Percentiles rank a stretch among this genome's conserved stretches.
phyloP scores from a whole-genome alignment of 805 yeast genomes.

The Candida nemodendra region DNA sequence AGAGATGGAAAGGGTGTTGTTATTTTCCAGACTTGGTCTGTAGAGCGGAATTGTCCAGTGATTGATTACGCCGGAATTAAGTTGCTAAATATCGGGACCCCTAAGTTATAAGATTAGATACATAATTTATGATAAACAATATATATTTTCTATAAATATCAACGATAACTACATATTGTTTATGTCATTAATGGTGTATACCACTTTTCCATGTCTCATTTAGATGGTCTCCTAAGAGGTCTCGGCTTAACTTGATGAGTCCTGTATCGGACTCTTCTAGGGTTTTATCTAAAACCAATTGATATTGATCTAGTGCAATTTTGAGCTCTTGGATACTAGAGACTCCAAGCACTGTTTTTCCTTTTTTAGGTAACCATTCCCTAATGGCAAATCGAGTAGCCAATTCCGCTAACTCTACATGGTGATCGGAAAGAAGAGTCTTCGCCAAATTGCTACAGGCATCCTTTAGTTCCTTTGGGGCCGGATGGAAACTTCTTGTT shows the following conservation, averaged over 20 bases:
- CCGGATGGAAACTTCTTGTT: conserved; percentile 82
- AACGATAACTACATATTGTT: too few relatives aligned
- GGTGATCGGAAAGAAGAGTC: conserved; percentile 34
- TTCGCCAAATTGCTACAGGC: conserved; percentile 48
- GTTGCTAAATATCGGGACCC: conserved; percentile 30
- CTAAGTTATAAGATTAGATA: conserved; percentile 31
- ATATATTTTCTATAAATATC: too few relatives aligned
- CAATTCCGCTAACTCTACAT: conserved; percentile 73
- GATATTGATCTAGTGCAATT: conserved; percentile 58
- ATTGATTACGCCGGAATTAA: conserved; percentile 87
- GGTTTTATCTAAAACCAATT: conserved; percentile 40
- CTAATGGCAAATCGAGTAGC: conserved; percentile 75
- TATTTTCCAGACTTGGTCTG: conserved; percentile 76
- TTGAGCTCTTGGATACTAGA: conserved; percentile 62
- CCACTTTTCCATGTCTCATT: conserved; percentile 65
- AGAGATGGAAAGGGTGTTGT: conserved; percentile 63
- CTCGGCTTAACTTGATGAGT: conserved; percentile 43
- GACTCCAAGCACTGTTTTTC: conserved; percentile 77
- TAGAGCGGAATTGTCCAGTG: conserved; percentile 75
- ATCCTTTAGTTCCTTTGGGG: conserved; percentile 52
- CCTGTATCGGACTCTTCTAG: conserved; percentile 42
- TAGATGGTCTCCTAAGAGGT: conserved; percentile 48
- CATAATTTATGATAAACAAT: too few relatives aligned
- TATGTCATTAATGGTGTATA: too few relatives aligned
- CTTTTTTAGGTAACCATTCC: conserved; percentile 49